Conservation (phyloP, 352 stramenopile genomes). For the Thraustochytrium striatum region DNA sequence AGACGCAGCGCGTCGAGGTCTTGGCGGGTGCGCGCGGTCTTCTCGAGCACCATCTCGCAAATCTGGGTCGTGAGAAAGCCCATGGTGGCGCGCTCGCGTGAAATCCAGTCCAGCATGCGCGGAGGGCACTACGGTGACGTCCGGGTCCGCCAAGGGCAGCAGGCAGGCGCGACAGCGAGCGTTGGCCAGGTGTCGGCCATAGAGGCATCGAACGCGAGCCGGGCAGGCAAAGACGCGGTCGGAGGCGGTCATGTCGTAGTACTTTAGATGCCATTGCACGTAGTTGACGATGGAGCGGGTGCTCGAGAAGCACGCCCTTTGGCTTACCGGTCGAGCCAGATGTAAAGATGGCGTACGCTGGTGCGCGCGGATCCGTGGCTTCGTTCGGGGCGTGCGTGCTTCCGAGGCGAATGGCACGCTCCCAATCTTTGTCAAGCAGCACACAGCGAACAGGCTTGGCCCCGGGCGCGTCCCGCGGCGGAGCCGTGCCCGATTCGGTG, state of each 20-base stretch:
- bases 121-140: not conserved
- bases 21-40: not conserved
- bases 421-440: not conserved
- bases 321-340: slow-evolving; percentile 66
- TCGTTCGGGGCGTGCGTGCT: not conserved
- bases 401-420: not conserved
- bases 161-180: slow-evolving; percentile 2
- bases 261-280: slow-evolving; percentile 26
- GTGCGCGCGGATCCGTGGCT: not conserved
- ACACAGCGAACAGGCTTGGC: not conserved
- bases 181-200: slow-evolving; percentile 34
- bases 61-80: slow-evolving; percentile 33
- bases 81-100: slow-evolving; percentile 11
- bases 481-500: slow-evolving; percentile 4
- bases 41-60: slow-evolving; percentile 25
- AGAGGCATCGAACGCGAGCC: slow-evolving; percentile 43
- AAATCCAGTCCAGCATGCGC: slow-evolving; percentile 16
- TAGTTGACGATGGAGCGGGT: slow-evolving; percentile 57
- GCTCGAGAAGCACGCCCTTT: slow-evolving; percentile 67
- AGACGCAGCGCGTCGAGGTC: slow-evolving; percentile 17
- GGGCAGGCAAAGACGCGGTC: slow-evolving; percentile 47
- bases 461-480: not conserved
- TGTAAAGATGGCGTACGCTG: slow-evolving; percentile 68
- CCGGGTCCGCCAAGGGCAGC: not conserved
- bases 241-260: slow-evolving; percentile 21